phyloP scores from a whole-genome alignment of 352 stramenopile species.

The Phytophthora kernoviae region DNA sequence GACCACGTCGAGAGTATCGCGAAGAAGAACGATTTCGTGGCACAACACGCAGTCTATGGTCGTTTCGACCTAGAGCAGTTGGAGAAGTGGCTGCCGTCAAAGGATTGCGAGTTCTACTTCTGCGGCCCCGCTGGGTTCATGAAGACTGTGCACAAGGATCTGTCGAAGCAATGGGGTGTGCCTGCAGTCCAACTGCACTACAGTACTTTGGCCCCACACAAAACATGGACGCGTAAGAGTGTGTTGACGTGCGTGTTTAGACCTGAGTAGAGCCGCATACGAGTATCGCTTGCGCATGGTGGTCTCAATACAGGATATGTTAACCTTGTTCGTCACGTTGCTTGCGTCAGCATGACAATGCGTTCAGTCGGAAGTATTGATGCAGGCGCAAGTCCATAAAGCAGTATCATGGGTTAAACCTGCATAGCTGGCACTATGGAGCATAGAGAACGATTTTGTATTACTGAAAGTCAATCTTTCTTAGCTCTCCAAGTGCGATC shows the following conservation, averaged over 20 bases:
- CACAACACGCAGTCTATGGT: constrained; percentile 37
- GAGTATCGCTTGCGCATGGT: too few species aligned
- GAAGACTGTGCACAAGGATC: constrained; percentile 41
- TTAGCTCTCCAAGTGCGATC: too few species aligned
- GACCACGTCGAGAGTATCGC: constrained; percentile 38
- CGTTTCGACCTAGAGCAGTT: constrained; percentile 37
- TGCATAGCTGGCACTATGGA: too few species aligned
- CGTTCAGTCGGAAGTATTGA: too few species aligned
- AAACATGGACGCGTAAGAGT: constrained; percentile 28
- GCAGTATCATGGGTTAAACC: too few species aligned
- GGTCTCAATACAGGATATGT: constrained; percentile 1
- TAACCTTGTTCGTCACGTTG: background rate
- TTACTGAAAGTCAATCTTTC: too few species aligned
- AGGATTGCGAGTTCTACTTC: constrained; percentile 61
- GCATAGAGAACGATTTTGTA: too few species aligned
- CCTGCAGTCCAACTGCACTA: constrained; percentile 54
- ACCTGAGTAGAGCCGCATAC: background rate
- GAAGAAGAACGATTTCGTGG: constrained; percentile 41
- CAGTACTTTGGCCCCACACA: constrained; percentile 68
- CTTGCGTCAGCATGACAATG: too few species aligned
- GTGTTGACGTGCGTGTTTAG: background rate
- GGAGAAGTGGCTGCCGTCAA: constrained; percentile 36
- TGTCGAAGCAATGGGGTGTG: constrained; percentile 40
- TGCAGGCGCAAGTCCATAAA: too few species aligned
- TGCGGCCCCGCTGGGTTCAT: constrained; percentile 64